phyloP scores from a whole-genome alignment of 2,329 filamentous ascomycete species.

The Dothideomycetes sp. region DNA sequence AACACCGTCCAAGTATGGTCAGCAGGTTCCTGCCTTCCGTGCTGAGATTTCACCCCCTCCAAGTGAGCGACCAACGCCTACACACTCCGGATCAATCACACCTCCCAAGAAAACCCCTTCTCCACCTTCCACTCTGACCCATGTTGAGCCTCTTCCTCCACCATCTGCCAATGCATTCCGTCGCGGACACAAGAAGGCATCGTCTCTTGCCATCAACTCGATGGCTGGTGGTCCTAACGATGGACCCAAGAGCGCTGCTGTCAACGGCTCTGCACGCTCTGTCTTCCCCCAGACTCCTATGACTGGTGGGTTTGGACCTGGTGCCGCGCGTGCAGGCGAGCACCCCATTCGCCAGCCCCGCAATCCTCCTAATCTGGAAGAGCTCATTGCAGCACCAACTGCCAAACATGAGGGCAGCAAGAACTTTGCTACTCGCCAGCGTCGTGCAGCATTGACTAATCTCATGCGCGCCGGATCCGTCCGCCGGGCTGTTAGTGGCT shows the following conservation, averaged over 20 bases:
- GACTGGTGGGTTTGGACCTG: slow-evolving; percentile 82
- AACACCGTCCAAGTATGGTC: slow-evolving; percentile 12
- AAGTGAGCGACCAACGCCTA: slow-evolving; percentile 36
- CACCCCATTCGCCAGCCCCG: slow-evolving; percentile 89
- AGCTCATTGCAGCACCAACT: slow-evolving; percentile 80
- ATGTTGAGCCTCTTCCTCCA: slow-evolving; percentile 65
- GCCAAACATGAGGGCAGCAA: slow-evolving; percentile 89
- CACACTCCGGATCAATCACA: slow-evolving; percentile 50
- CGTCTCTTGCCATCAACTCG: slow-evolving; percentile 55
- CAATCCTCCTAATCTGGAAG: slow-evolving; percentile 82
- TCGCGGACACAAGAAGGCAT: slow-evolving; percentile 71
- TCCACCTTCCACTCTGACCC: slow-evolving; percentile 44
- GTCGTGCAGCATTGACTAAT: slow-evolving; percentile 83
- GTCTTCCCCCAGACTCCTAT: slow-evolving; percentile 65
- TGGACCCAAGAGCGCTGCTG: slow-evolving; percentile 52
- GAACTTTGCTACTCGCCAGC: slow-evolving; percentile 90
- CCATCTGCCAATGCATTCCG: slow-evolving; percentile 88
- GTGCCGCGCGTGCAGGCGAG: slow-evolving; percentile 85
- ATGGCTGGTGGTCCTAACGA: slow-evolving; percentile 40
- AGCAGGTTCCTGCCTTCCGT: slow-evolving; percentile 50
- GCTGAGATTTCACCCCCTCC: slow-evolving; percentile 75
- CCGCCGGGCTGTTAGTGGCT: slow-evolving; percentile 60
- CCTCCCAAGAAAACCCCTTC: slow-evolving; percentile 54
- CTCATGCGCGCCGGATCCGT: slow-evolving; percentile 82
- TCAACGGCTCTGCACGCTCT: slow-evolving; percentile 31